A percentile compares a stretch with the other conserved stretches of the same genome.
Evolutionary conservation across 2,329 filamentous ascomycete species (phyloP).

Genomic region (Nectriaceae sp.): DNA sequence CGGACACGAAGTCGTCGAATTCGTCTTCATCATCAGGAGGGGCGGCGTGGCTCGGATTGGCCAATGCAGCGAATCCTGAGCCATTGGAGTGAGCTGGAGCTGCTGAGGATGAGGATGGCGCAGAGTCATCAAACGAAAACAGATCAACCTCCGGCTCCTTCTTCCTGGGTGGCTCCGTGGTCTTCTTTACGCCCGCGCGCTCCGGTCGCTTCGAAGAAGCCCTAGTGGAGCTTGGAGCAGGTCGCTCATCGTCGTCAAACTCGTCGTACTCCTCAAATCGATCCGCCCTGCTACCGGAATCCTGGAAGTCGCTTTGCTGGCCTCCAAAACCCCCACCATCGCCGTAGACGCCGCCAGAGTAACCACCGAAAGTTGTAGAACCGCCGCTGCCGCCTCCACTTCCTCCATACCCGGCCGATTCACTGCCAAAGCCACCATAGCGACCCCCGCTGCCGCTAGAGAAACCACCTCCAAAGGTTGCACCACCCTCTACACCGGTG

Average conservation of each 20-base stretch:
- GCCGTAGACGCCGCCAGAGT: constrained; percentile 80
- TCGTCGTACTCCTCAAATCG: constrained; percentile 98
- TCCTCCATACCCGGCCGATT: constrained; percentile 72
- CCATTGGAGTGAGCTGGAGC: constrained; percentile 48
- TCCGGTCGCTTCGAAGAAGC: constrained; percentile 36
- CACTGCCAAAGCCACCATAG: constrained; percentile 91
- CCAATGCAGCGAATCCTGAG: constrained; percentile 49
- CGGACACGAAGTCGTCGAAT: constrained; percentile 97
- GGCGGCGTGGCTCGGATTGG: constrained; percentile 22
- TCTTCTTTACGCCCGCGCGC: constrained; percentile 39
- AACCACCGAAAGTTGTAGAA: constrained; percentile 54
- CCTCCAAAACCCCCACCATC: constrained; percentile 94
- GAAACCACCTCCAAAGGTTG: constrained; percentile 60
- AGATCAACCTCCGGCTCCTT: constrained; percentile 90
- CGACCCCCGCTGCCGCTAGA: constrained; percentile 51
- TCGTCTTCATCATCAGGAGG: constrained; percentile 77
- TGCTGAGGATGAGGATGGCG: constrained; percentile 48
- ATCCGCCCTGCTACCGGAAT: constrained; percentile 59
- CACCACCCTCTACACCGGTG: constrained; percentile 86
- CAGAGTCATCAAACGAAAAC: constrained; percentile 86
- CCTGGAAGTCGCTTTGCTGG: constrained; percentile 70
- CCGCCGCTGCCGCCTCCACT: constrained; percentile 29
- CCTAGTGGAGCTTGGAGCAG: constrained; percentile 50
- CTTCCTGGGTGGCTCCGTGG: constrained; percentile 69
- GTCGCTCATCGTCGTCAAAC: constrained; percentile 73